Evolutionary conservation across 179 eudicot species (phyloP).

Genomic region (Silene coronaria): DNA sequence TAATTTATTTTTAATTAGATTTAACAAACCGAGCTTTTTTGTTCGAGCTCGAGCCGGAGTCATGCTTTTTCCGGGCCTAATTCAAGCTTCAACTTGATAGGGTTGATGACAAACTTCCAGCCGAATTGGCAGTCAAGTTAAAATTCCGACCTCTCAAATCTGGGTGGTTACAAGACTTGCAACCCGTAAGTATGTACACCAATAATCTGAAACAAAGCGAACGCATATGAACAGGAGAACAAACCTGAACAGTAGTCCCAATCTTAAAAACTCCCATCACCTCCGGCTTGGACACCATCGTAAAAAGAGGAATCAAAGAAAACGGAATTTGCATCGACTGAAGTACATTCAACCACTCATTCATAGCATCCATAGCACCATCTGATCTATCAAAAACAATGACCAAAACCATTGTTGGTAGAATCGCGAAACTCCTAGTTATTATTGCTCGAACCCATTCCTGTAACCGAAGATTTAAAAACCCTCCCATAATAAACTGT

Average conservation of each 20-base stretch:
- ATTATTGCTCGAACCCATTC: slow-evolving; percentile 83
- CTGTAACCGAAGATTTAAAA: slow-evolving; percentile 66
- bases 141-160: no score
- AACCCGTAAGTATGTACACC: no score
- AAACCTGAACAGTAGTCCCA: slow-evolving; percentile 65
- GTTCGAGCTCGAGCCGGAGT: no score
- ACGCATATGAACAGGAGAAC: not conserved
- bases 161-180: no score
- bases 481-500: slow-evolving; percentile 92
- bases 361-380: slow-evolving; percentile 59
- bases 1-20: no score
- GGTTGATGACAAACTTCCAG: no score
- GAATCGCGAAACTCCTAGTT: slow-evolving; percentile 80
- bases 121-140: no score
- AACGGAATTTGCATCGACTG: slow-evolving; percentile 90
- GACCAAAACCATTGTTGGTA: slow-evolving; percentile 83
- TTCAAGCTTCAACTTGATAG: no score
- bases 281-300: slow-evolving; percentile 64
- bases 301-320: slow-evolving; percentile 82
- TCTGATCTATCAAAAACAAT: slow-evolving; percentile 65
- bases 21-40: no score
- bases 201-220: no score
- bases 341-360: slow-evolving; percentile 93
- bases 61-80: no score
- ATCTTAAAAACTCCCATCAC: slow-evolving; percentile 70